A percentile compares a stretch with the other conserved stretches of the same genome.
Evolutionary conservation across 1,284 basidiomycete species (phyloP).

Genomic region (Omphalotus olearius): DNA sequence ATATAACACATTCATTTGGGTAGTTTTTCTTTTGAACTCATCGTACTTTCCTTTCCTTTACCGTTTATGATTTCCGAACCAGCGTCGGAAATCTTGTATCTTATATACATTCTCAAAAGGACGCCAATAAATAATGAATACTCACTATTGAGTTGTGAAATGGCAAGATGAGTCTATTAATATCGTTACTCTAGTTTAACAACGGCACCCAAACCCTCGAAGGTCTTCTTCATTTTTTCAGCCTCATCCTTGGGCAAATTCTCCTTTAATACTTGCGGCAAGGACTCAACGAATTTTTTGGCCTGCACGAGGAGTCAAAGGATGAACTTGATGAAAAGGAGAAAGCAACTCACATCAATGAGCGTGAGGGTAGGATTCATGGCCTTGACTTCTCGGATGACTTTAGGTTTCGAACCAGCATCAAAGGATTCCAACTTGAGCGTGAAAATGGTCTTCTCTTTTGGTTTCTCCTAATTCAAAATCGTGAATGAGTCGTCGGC

Average conservation of each 20-base stretch:
- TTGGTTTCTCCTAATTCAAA: slow-evolving; percentile 79
- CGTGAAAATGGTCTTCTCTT: slow-evolving; percentile 98
- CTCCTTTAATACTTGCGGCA: slow-evolving; percentile 95
- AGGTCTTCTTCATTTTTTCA: slow-evolving; percentile 90
- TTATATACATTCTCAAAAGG: neutral
- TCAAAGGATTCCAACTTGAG: slow-evolving; percentile 94
- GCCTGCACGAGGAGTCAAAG: slow-evolving; percentile 52
- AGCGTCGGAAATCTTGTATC: slow-evolving; percentile 1
- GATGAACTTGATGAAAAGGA: slow-evolving; percentile 19
- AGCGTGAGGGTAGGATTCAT: slow-evolving; percentile 92
- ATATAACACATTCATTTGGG: slow-evolving; percentile 5
- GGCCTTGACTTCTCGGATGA: slow-evolving; percentile 98
- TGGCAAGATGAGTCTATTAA: neutral
- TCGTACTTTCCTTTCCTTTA: slow-evolving; percentile 8
- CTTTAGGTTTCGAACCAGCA: slow-evolving; percentile 88
- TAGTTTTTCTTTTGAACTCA: slow-evolving; percentile 13
- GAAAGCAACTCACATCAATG: slow-evolving; percentile 74
- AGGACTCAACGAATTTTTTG: slow-evolving; percentile 98
- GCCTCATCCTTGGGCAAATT: slow-evolving; percentile 97
- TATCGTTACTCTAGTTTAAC: slow-evolving; percentile 72
- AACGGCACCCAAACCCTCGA: slow-evolving; percentile 88
- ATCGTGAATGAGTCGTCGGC: slow-evolving; percentile 11
- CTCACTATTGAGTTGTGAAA: neutral
- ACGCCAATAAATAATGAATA: too few relatives aligned
- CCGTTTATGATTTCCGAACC: slow-evolving; percentile 1